Base-by-base conservation (phyloP, 495 filamentous ascomycete species). In the Cercophora newfieldiana region DNA sequence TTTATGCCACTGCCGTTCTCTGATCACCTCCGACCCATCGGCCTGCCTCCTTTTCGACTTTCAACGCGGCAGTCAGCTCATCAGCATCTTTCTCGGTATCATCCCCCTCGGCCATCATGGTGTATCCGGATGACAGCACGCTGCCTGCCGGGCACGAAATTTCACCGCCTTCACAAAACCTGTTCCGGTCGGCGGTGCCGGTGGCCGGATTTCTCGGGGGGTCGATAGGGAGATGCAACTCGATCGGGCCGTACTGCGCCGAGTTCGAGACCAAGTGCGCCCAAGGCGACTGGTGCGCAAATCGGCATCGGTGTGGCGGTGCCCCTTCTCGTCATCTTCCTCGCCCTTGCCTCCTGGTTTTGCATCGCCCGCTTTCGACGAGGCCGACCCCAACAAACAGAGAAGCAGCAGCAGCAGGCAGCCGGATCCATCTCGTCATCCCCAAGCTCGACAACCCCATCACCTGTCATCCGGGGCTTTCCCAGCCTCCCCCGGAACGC, bases 251-350 rank as follows among this genome's bases (percentile, higher is more conserved):
- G 16, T 51, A 51, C 47, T 63, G 60, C 28, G 22, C 44, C 26
- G 47, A 50, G 29, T 30, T 29, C 19, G 60, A 63, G 60, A 63
- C 60, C 60, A 63, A 50, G 48, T 63, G 60, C 21, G 47, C 60
- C 10, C 60, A 63, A 26, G 60, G 60, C 21, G 60, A 63, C 48
- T 63, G 60, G 60, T 63, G 60, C 47, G 3, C 60, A 53, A 25
- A 30, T 63, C 18, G 60, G 21, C 33, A 53, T 63, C 47, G 37
- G 60, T 30, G 48, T 63, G 1, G 60, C 60, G 24, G 60, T 63
- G 1, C 60, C 60, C 8, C 7, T 63, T 14, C 19, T 63, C 1
- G 60, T 63, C 60, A 63, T 63, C 14, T 29, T 50, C 48, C 16
- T 63, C 18, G 60, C 48, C 26, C 14, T 53, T 21, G 44, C n/a